Conservation (phyloP, 306 rosid genomes). For the Biancaea sappan region DNA sequence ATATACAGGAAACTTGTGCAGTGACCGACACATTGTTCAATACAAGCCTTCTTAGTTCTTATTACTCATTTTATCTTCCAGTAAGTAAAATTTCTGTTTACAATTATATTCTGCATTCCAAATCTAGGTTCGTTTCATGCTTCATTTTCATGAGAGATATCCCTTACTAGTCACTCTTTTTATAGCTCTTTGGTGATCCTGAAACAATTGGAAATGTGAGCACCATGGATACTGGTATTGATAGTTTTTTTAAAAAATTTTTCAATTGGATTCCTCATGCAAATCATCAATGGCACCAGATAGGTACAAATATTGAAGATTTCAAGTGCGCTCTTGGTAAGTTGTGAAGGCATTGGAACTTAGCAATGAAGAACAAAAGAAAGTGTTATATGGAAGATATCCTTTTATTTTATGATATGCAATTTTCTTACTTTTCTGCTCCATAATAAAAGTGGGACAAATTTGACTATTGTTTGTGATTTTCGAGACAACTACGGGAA, state of each 20-base stretch:
- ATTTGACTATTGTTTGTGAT: constrained; percentile 14
- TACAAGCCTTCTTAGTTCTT: constrained; percentile 91
- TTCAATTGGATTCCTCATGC: constrained; percentile 17
- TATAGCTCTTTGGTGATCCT: constrained; percentile 53
- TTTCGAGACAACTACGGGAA: constrained; percentile 82
- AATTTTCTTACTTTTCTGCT: background rate
- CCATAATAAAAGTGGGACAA: constrained; percentile 22
- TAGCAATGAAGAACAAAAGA: constrained; percentile 73
- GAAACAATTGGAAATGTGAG: constrained; percentile 86
- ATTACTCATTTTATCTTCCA: constrained; percentile 94
- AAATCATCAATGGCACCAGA: constrained; percentile 50
- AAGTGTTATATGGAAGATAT: constrained; percentile 58
- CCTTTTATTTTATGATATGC: background rate
- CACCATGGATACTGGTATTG: constrained; percentile 2
- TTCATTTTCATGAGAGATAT: constrained; percentile 13
- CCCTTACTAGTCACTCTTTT: background rate
- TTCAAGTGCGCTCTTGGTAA: constrained; percentile 97
- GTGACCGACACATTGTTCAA: constrained; percentile 91
- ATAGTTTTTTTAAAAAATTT: constrained; percentile 12
- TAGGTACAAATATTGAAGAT: constrained; percentile 97
- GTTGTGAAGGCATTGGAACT: constrained; percentile 86
- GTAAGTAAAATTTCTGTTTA: constrained; percentile 49
- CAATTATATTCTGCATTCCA: background rate
- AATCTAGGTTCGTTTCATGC: constrained; percentile 30
- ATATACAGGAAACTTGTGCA: constrained; percentile 43